phyloP scores from a whole-genome alignment of 106 monocot species.

The Vanilla planifolia region DNA sequence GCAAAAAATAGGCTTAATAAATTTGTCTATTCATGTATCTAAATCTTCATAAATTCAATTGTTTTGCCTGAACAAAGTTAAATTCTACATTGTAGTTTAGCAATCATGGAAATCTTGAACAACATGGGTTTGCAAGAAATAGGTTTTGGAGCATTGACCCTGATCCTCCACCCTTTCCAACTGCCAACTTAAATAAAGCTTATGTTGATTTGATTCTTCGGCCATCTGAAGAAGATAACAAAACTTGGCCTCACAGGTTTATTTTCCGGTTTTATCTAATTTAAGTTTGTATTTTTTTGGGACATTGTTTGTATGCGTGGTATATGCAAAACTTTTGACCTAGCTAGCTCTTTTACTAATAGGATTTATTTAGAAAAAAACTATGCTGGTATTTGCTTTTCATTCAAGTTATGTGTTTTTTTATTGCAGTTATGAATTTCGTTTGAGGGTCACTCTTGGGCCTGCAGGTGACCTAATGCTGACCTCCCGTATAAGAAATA shows the following conservation, averaged over 20 bases:
- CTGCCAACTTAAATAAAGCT: slow-evolving; percentile 31
- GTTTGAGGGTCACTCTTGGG: slow-evolving; percentile 51
- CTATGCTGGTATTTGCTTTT: background rate
- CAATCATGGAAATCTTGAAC: slow-evolving; percentile 36
- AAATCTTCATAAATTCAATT: background rate
- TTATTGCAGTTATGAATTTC: slow-evolving; percentile 55
- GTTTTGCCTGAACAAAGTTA: background rate
- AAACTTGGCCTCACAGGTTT: slow-evolving; percentile 58
- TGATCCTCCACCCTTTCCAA: slow-evolving; percentile 27
- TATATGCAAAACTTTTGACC: background rate
- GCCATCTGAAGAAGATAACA: slow-evolving; percentile 46
- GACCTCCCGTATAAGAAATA: slow-evolving; percentile 73
- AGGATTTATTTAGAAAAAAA: background rate
- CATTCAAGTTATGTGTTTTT: background rate
- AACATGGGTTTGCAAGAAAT: slow-evolving; percentile 65
- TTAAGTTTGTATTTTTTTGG: background rate
- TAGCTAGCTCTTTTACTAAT: background rate
- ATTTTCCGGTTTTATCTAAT: background rate
- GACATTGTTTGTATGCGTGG: background rate
- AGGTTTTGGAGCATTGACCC: slow-evolving; percentile 50
- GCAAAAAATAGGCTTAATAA: no score
- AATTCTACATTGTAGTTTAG: slow-evolving; percentile 37
- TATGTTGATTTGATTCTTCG: slow-evolving; percentile 50
- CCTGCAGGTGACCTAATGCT: slow-evolving; percentile 75
- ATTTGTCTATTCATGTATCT: background rate